Base-by-base conservation (phyloP, 208 protist genomes). In the Acanthamoeba lenticulata region DNA sequence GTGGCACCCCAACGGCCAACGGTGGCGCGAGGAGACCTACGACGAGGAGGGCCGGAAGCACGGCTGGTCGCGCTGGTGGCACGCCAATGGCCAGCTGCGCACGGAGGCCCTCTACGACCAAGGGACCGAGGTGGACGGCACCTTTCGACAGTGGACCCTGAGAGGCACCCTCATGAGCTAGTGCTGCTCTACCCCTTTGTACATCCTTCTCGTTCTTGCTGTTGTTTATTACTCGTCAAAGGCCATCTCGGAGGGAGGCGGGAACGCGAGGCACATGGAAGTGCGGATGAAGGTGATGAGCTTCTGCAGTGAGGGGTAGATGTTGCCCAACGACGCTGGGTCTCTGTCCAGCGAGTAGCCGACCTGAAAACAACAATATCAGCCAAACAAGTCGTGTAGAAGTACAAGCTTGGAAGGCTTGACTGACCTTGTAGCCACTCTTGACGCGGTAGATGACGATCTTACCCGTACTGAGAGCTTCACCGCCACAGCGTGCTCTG, bases 401-500 rank as follows among this genome's bases (percentile, higher is more conserved):
- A n/a, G n/a, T n/a, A n/a, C n/a, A n/a, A n/a, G n/a, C n/a, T n/a
- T n/a, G n/a, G n/a, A n/a, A n/a, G n/a, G n/a, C n/a, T n/a, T n/a
- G n/a, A n/a, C n/a, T n/a, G n/a, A n/a, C 72, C 24, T 83, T 83
- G 72, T 83, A 83, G 5, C 72, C 72, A 49, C 40, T 83, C 29
- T 83, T 83, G 34, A 83, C 24, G 17, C 72, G 34, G 36, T 83
- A 83, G 21, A 83, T 83, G 38, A 0, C 2, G 0, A 83, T 47
- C n/a, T 29, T 36, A 9, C 62, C 49, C 19, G 49, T 57, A n/a
- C n/a, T n/a, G n/a, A n/a, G n/a, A n/a, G n/a, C n/a, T n/a, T n/a
- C n/a, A n/a, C n/a, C n/a, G n/a, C n/a, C 15, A 15, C 45, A 52
- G 5, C 9, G 5, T n/a, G 57, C 57, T 67, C 62, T 9, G 5